phyloP scores from a whole-genome alignment of 2,329 filamentous ascomycete genomes.

The Mycosphaerella arachidis region DNA sequence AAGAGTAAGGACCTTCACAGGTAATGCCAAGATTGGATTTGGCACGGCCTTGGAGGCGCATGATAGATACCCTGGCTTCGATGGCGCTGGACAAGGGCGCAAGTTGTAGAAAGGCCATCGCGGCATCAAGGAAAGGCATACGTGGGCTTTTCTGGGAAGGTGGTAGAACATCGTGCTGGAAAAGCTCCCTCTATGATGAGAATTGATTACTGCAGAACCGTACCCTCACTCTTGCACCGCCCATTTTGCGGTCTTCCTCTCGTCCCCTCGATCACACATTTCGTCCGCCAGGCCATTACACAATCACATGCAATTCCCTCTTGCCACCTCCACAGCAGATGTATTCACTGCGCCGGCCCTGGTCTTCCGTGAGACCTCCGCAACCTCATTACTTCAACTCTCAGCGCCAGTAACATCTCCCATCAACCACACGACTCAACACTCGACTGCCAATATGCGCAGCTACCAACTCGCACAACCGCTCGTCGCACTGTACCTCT shows the following conservation, averaged over 20 bases:
- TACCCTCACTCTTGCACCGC: not conserved
- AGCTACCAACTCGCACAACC: not conserved
- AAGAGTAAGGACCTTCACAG: constrained; percentile 28
- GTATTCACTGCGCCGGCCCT: not conserved
- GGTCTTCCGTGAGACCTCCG: not conserved
- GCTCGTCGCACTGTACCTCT: not conserved
- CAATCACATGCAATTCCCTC: too few species aligned
- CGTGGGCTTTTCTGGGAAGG: not conserved
- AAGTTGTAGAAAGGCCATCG: not conserved
- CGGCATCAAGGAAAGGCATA: not conserved
- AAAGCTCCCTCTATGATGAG: not conserved
- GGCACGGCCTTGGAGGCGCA: not conserved
- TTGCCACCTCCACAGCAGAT: not conserved
- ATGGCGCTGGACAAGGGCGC: not conserved
- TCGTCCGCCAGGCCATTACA: too few species aligned
- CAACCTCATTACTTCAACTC: not conserved
- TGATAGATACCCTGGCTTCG: not conserved
- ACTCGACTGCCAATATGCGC: not conserved
- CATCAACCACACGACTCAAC: not conserved
- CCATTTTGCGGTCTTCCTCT: not conserved
- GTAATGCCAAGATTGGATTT: not conserved
- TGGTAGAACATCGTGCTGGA: not conserved
- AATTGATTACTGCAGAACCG: not conserved
- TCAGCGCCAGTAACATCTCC: not conserved
- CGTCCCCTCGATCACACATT: not conserved